Evolutionary conservation across 192 early-diverging fungal species (phyloP).

Genomic region (Bifiguratus adelaidae): DNA sequence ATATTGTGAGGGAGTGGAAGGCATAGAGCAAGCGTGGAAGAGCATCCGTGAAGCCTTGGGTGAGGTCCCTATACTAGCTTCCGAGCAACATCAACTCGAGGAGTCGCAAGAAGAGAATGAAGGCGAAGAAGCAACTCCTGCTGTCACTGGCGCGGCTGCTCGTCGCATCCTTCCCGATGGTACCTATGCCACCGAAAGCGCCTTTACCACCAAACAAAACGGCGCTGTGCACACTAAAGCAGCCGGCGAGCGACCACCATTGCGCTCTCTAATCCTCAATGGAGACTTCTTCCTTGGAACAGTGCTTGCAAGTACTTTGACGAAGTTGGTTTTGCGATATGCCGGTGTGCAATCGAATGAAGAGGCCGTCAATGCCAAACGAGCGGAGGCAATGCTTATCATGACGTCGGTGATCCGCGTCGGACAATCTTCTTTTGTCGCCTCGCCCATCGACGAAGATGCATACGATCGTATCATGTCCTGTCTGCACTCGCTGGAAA

Average conservation of each 20-base stretch:
- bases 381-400: constrained; percentile 97
- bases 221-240: constrained; percentile 33
- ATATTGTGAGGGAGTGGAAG: constrained; percentile 66
- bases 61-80: constrained; percentile 89
- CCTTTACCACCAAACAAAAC: constrained; percentile 52
- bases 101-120: constrained; percentile 50
- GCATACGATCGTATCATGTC: constrained; percentile 85
- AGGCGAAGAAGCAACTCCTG: constrained; percentile 13
- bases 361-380: constrained; percentile 58
- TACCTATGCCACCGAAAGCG: constrained; percentile 95
- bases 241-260: constrained; percentile 55
- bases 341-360: constrained; percentile 35
- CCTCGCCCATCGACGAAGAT: constrained; percentile 93
- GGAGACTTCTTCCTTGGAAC: constrained; percentile 91
- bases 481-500: constrained; percentile 70
- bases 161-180: constrained; percentile 89
- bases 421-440: constrained; percentile 78
- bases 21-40: constrained; percentile 79
- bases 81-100: constrained; percentile 78
- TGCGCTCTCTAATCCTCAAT: constrained; percentile 73
- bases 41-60: constrained; percentile 77
- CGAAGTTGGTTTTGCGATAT: constrained; percentile 84
- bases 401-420: constrained; percentile 92
- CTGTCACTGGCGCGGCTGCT: constrained; percentile 29
- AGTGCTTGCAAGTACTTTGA: constrained; percentile 81